Conservation (phyloP, 768 basidiomycete genomes). For the Symmetrospora coprosmae region DNA sequence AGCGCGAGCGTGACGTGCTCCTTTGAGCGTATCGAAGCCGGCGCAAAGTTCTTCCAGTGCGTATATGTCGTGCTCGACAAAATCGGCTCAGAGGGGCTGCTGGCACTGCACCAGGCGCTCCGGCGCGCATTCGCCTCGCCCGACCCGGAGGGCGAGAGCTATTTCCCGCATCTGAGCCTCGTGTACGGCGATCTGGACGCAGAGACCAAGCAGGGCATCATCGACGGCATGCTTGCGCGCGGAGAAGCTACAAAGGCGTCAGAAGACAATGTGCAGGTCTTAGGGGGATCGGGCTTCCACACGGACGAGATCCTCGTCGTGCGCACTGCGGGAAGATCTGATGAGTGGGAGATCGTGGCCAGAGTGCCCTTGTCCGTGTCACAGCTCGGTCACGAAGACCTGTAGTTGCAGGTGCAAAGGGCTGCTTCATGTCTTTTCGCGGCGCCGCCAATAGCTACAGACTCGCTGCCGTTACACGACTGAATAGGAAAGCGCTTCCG, state of each 20-base stretch:
- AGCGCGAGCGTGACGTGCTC: slow-evolving; percentile 8
- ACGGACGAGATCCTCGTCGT: neutral
- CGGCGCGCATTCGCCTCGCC: neutral
- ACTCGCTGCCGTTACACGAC: too few species aligned
- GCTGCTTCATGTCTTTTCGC: too few species aligned
- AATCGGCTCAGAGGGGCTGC: slow-evolving; percentile 1
- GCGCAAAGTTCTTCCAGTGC: slow-evolving; percentile 8
- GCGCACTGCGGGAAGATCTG: neutral
- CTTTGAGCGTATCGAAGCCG: slow-evolving; percentile 14
- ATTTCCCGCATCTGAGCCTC: slow-evolving; percentile 9
- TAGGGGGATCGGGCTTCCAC: neutral
- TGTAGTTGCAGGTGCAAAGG: neutral
- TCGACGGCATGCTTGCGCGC: neutral
- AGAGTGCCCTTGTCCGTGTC: neutral
- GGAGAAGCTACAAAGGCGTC: neutral
- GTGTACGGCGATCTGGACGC: slow-evolving; percentile 5
- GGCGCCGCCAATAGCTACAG: too few species aligned
- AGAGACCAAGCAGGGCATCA: neutral
- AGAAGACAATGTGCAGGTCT: neutral
- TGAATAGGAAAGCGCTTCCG: too few species aligned
- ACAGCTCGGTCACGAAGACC: neutral
- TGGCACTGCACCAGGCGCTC: slow-evolving; percentile 1
- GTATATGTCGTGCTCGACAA: slow-evolving; percentile 1
- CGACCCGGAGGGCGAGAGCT: neutral
- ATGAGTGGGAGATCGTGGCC: slow-evolving; percentile 13